These are phyloP conservation scores for Paecilomyces variotii DNA, from an alignment of 2,329 filamentous ascomycete species.

Conservation along the genomic window DNA sequence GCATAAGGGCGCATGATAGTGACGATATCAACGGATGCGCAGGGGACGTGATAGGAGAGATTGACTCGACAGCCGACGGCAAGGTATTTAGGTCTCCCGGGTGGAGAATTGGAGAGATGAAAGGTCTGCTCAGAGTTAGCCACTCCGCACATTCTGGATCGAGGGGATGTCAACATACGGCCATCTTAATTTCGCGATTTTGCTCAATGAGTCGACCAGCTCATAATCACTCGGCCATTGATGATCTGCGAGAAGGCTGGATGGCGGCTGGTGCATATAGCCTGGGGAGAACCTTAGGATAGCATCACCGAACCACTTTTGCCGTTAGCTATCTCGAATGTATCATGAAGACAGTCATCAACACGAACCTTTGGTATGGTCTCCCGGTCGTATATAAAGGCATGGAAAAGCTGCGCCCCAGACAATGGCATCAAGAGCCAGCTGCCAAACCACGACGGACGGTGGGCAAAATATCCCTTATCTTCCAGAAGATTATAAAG, in stretches of 20 bases:
- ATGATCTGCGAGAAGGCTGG: constrained; percentile 56
- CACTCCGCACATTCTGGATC: neutral
- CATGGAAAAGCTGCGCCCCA: constrained; percentile 68
- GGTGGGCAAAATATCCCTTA: constrained; percentile 57
- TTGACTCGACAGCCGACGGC: constrained; percentile 58
- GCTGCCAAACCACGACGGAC: constrained; percentile 78
- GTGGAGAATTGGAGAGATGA: constrained; percentile 79
- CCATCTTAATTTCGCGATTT: constrained; percentile 76
- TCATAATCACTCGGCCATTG: constrained; percentile 69
- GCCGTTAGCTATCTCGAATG: neutral
- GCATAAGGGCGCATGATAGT: constrained; percentile 81
- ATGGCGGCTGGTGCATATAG: constrained; percentile 69
- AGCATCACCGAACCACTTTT: constrained; percentile 55
- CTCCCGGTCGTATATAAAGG: constrained; percentile 68
- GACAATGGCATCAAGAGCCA: constrained; percentile 73
- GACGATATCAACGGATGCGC: constrained; percentile 81
- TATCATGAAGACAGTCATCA: neutral
- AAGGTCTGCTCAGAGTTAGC: constrained; percentile 46
- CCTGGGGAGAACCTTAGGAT: constrained; percentile 63
- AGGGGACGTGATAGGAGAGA: constrained; percentile 70
- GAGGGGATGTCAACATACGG: constrained; percentile 50
- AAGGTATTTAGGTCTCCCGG: constrained; percentile 52
- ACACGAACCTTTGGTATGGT: constrained; percentile 55
- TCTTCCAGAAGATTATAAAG: constrained; percentile 76
- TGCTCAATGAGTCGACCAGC: constrained; percentile 71